phyloP scores from a whole-genome alignment of 257 asterid species.

The Rauvolfia tetraphylla region DNA sequence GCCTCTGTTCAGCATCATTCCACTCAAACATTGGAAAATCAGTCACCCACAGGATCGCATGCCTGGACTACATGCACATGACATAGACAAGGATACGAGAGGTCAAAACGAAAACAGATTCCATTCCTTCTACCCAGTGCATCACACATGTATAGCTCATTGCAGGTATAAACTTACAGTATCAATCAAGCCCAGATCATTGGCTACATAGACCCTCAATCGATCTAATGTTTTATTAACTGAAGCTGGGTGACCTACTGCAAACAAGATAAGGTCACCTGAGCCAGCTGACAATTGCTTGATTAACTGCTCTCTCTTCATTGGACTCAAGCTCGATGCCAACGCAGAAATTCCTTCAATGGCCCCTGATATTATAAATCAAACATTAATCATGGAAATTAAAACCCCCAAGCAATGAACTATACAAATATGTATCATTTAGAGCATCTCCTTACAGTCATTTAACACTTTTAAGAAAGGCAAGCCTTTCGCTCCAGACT shows the following conservation, averaged over 20 bases:
- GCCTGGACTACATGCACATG: conserved; percentile 45
- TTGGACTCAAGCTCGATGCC: conserved; percentile 57
- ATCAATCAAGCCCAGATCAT: conserved; percentile 77
- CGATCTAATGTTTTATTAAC: conserved; percentile 82
- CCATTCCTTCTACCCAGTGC: conserved; percentile 7
- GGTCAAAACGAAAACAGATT: conserved; percentile 8
- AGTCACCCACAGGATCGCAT: conserved; percentile 94
- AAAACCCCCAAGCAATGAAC: neutral
- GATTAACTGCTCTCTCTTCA: conserved; percentile 50
- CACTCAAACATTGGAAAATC: conserved; percentile 99
- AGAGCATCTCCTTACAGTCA: conserved; percentile 54
- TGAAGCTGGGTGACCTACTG: conserved; percentile 66
- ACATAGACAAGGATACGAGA: conserved; percentile 23
- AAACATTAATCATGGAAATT: conserved; percentile 7
- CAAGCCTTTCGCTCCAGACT: conserved; percentile 91
- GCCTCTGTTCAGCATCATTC: conserved; percentile 84
- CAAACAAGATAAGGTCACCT: conserved; percentile 90
- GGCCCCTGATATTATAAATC: conserved; percentile 43
- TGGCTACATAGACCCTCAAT: conserved; percentile 61
- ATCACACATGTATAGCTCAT: neutral
- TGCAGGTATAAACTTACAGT: conserved; percentile 44
- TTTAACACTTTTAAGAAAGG: conserved; percentile 82
- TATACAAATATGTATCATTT: neutral
- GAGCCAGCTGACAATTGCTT: conserved; percentile 53
- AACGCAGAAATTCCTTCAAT: conserved; percentile 89